Evolutionary conservation across 2,329 filamentous ascomycete species (phyloP).

Genomic region (Verticillium albo-atrum): DNA sequence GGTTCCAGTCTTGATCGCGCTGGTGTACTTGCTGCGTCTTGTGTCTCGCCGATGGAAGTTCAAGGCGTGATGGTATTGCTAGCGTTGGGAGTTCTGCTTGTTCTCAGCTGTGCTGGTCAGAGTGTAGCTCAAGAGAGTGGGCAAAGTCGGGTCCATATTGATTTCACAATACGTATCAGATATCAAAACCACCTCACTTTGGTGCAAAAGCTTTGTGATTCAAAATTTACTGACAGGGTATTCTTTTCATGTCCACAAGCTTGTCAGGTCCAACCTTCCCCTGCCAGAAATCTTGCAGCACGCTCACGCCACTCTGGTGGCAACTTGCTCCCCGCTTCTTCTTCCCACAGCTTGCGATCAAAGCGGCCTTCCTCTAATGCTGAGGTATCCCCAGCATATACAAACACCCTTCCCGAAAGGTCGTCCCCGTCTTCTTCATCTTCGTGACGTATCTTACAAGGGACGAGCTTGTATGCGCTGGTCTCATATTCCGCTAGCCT

Average conservation of each 20-base stretch:
- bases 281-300: neutral
- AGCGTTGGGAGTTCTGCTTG: too few species aligned
- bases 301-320: neutral
- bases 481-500: neutral
- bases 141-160: too few species aligned
- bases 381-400: neutral
- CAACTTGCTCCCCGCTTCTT: neutral
- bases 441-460: neutral
- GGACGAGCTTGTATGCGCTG: neutral
- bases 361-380: neutral
- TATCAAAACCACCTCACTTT: too few species aligned
- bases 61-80: conserved; percentile 28
- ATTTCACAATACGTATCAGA: too few species aligned
- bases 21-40: conserved; percentile 65
- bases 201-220: too few species aligned
- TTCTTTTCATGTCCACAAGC: too few species aligned
- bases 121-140: too few species aligned
- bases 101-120: too few species aligned
- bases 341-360: neutral
- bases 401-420: neutral
- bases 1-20: conserved; percentile 65
- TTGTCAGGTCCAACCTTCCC: neutral
- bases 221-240: too few species aligned
- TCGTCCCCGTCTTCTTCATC: neutral
- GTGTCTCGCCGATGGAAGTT: conserved; percentile 46